Conservation (phyloP, 1,139 yeast species). For the Debaryomycetaceae sp. region DNA sequence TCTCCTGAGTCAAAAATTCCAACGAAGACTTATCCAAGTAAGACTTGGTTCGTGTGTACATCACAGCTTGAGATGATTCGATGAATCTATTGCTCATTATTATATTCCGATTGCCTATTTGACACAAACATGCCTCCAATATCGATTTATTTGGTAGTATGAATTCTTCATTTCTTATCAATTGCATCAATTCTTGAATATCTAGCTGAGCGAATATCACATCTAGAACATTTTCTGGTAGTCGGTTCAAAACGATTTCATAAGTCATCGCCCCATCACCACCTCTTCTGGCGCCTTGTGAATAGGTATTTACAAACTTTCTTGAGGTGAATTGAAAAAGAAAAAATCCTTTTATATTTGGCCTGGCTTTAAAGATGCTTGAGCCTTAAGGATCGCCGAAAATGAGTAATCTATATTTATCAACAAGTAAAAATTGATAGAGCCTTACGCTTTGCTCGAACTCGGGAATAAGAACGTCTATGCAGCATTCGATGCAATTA, state of each 20-base stretch:
- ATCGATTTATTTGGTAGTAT: constrained; percentile 7
- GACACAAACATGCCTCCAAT: constrained; percentile 5
- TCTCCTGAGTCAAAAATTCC: constrained; percentile 5
- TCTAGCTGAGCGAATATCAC: constrained; percentile 6
- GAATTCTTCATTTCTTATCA: constrained; percentile 6
- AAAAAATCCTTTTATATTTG: no score
- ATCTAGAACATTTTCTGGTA: constrained; percentile 9
- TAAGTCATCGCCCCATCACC: neutral
- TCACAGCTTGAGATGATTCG: constrained; percentile 12
- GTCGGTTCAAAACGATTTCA: neutral
- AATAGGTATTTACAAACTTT: no score
- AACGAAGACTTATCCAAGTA: constrained; percentile 9
- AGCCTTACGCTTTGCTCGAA: no score
- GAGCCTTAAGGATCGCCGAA: no score
- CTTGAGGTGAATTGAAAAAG: no score
- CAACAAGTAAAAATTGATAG: no score
- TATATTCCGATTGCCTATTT: constrained; percentile 7
- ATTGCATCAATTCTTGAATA: constrained; percentile 7
- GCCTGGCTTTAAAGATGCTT: no score
- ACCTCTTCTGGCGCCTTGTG: no score
- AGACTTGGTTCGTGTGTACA: constrained; percentile 12
- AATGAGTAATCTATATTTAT: no score
- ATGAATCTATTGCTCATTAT: constrained; percentile 11
- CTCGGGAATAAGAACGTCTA: no score
- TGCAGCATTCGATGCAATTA: no score